Conservation (phyloP, 768 basidiomycete species). For the Tylopilus cervinicoccineus region DNA sequence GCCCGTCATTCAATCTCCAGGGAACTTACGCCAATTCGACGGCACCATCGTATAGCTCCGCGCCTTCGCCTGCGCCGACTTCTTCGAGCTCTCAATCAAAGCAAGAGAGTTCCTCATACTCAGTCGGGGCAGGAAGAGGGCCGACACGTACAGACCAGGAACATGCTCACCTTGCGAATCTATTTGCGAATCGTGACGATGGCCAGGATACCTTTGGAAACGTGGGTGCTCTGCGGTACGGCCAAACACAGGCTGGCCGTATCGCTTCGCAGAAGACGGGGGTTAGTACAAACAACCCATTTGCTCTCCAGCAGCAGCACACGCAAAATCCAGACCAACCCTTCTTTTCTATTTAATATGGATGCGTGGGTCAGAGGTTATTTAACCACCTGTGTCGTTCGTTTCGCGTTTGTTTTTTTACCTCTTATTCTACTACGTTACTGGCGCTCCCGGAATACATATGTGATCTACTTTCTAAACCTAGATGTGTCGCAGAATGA, state of each 20-base stretch:
- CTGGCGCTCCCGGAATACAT: neutral
- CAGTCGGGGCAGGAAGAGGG: slow-evolving; percentile 15
- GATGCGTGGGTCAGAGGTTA: neutral
- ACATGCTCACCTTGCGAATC: slow-evolving; percentile 66
- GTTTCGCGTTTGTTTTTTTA: slow-evolving; percentile 14
- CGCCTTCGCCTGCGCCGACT: slow-evolving; percentile 42
- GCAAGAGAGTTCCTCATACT: slow-evolving; percentile 28
- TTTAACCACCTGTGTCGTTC: slow-evolving; percentile 2
- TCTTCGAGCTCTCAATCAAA: slow-evolving; percentile 35
- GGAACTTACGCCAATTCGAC: slow-evolving; percentile 59
- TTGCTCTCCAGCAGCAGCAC: slow-evolving; percentile 47
- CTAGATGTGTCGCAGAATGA: slow-evolving; percentile 17
- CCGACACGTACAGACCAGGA: slow-evolving; percentile 59
- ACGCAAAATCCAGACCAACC: slow-evolving; percentile 62
- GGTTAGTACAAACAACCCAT: slow-evolving; percentile 55
- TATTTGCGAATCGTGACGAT: slow-evolving; percentile 88
- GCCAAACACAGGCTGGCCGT: slow-evolving; percentile 52
- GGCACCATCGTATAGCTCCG: slow-evolving; percentile 28
- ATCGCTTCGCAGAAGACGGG: slow-evolving; percentile 47
- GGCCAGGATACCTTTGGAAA: slow-evolving; percentile 98
- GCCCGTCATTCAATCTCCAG: slow-evolving; percentile 62
- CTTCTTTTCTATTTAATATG: slow-evolving; percentile 66
- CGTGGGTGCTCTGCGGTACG: slow-evolving; percentile 70
- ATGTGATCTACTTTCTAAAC: slow-evolving; percentile 16
- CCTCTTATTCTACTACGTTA: slow-evolving; percentile 1